phyloP scores from a whole-genome alignment of 2,329 filamentous ascomycete species.

The Akanthomyces uredinophilus region DNA sequence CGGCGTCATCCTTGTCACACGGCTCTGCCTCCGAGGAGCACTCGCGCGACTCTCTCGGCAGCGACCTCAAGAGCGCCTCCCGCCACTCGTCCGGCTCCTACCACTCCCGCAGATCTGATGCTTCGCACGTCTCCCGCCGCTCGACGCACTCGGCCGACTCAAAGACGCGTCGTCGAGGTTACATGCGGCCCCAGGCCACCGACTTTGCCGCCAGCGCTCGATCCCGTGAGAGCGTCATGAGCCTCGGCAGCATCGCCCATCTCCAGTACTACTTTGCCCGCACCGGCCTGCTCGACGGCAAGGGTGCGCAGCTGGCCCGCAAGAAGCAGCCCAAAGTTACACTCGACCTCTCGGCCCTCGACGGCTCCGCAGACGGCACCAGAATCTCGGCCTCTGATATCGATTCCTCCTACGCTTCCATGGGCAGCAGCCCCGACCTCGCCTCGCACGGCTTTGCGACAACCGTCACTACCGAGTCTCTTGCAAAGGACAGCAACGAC shows the following conservation, averaged over 20 bases:
- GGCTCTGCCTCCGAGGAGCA: constrained; percentile 47
- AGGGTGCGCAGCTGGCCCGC: constrained; percentile 78
- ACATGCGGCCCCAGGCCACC: constrained; percentile 80
- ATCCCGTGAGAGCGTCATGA: constrained; percentile 91
- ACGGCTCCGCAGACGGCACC: constrained; percentile 28
- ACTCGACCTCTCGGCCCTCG: constrained; percentile 53
- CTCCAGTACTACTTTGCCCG: constrained; percentile 97
- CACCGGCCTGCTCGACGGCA: constrained; percentile 88
- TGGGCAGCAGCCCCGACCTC: constrained; percentile 55
- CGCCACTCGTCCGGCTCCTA: constrained; percentile 61
- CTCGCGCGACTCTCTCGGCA: constrained; percentile 50
- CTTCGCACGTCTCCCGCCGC: constrained; percentile 35
- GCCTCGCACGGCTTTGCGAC: constrained; percentile 34
- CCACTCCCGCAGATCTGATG: constrained; percentile 40
- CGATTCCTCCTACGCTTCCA: constrained; percentile 57
- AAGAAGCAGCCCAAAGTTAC: constrained; percentile 59
- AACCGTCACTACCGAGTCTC: constrained; percentile 40
- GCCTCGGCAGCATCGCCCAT: constrained; percentile 91
- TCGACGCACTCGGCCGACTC: constrained; percentile 42
- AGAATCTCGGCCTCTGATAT: constrained; percentile 42
- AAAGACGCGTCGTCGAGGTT: constrained; percentile 62
- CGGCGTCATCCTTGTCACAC: constrained; percentile 54
- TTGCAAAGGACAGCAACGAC: constrained; percentile 36
- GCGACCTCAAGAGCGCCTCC: constrained; percentile 47
- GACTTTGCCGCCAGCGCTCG: constrained; percentile 87